Conservation (phyloP, 331 rosid species). For the Telfairia occidentalis region DNA sequence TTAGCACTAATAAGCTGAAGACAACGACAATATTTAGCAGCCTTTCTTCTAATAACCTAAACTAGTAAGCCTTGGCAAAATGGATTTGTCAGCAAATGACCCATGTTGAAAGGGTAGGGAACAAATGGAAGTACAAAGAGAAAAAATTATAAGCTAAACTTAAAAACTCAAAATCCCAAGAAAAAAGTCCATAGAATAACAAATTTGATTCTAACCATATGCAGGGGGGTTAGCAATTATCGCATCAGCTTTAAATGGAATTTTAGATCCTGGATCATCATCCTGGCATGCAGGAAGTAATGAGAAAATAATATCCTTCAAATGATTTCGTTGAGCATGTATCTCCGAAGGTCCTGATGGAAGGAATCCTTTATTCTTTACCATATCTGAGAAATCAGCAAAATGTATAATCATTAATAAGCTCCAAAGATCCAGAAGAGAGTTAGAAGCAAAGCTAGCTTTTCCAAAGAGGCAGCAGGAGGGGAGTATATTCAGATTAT, state of each 20-base stretch:
- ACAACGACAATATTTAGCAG: neutral
- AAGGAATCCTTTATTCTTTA: slow-evolving; percentile 90
- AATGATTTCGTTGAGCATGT: slow-evolving; percentile 61
- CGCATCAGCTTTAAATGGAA: slow-evolving; percentile 58
- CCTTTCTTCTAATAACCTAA: neutral
- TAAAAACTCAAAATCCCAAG: neutral
- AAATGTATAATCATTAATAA: neutral
- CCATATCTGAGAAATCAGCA: slow-evolving; percentile 64
- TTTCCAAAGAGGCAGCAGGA: neutral
- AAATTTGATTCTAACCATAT: slow-evolving; percentile 51
- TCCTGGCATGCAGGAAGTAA: slow-evolving; percentile 78
- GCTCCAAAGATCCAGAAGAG: neutral
- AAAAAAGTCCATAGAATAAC: neutral
- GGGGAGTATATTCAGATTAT: neutral
- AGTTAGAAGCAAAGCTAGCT: neutral
- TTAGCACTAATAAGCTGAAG: neutral
- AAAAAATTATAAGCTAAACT: neutral
- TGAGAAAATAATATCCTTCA: slow-evolving; percentile 53
- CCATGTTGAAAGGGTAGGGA: neutral
- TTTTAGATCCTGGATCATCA: slow-evolving; percentile 44
- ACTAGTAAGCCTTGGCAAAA: neutral
- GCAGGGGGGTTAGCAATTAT: slow-evolving; percentile 96
- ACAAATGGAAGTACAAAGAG: neutral
- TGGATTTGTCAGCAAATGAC: neutral
- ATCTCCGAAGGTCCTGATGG: slow-evolving; percentile 92